phyloP scores from a whole-genome alignment of 306 rosid genomes.

The Medicago ruthenica region DNA sequence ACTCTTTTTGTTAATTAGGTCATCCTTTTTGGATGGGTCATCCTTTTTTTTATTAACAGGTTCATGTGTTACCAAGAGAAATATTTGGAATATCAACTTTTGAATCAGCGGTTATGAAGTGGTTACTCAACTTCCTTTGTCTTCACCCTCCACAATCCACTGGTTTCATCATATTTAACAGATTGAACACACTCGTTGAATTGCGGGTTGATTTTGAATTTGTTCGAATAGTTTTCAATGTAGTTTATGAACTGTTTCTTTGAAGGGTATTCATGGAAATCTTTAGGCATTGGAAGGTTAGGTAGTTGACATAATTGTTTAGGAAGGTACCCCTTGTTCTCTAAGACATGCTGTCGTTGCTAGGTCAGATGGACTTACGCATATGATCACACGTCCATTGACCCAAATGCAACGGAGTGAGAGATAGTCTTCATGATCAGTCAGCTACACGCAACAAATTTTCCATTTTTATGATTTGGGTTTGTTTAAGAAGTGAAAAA shows the following conservation, averaged over 20 bases:
- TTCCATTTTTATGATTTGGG: constrained; percentile 58
- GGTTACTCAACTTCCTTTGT: constrained; percentile 74
- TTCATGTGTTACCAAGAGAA: constrained; percentile 88
- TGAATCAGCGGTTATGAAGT: constrained; percentile 69
- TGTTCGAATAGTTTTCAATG: constrained; percentile 64
- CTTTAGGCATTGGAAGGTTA: constrained; percentile 68
- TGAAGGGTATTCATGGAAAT: constrained; percentile 87
- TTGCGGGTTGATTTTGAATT: constrained; percentile 70
- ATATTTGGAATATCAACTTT: constrained; percentile 79
- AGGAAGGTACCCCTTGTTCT: constrained; percentile 93
- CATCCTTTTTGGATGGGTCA: too few species aligned
- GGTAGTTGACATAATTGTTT: constrained; percentile 93
- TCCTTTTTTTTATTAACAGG: too few species aligned
- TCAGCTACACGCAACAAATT: constrained; percentile 55
- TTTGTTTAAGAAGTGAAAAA: background rate
- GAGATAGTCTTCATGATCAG: constrained; percentile 59
- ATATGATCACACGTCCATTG: constrained; percentile 86
- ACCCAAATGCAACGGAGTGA: constrained; percentile 78
- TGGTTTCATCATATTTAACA: constrained; percentile 74
- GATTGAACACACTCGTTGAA: constrained; percentile 79
- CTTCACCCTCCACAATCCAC: constrained; percentile 79
- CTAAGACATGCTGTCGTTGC: constrained; percentile 89
- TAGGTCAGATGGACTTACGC: constrained; percentile 90
- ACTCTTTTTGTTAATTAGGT: too few species aligned
- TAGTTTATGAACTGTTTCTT: constrained; percentile 77